Percentiles rank a stretch among this genome's conserved stretches.
Conservation (phyloP, 2,329 filamentous ascomycete genomes). For the Penicillium glabrum region DNA sequence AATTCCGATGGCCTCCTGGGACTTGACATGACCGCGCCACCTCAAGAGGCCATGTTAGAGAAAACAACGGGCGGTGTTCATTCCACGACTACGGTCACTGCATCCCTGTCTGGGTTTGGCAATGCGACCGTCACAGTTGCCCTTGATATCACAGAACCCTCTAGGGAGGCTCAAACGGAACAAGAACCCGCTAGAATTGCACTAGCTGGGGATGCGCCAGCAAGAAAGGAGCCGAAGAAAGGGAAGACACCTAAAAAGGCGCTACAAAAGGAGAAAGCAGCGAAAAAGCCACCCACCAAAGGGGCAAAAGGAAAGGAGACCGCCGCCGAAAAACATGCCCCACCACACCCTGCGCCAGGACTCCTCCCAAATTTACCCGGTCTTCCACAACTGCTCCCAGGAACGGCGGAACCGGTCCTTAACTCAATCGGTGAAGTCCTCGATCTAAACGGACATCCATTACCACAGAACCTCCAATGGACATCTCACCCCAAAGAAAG, state of each 20-base stretch:
- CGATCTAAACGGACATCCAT: background rate
- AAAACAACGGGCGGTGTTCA: background rate
- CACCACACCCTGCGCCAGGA: background rate
- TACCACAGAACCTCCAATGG: conserved; percentile 18
- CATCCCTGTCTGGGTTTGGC: background rate
- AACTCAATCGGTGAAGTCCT: conserved; percentile 8
- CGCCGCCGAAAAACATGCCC: background rate
- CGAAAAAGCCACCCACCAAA: background rate
- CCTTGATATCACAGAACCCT: background rate
- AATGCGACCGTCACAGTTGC: background rate
- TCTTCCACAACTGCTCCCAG: conserved; percentile 11
- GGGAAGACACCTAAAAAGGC: background rate
- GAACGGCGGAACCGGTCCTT: conserved; percentile 9
- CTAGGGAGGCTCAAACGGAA: background rate
- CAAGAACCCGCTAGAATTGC: background rate
- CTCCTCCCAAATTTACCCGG: background rate
- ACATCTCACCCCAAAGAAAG: conserved; percentile 20
- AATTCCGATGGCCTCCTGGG: conserved; percentile 7
- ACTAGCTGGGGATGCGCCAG: background rate
- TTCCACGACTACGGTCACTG: background rate
- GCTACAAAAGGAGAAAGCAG: background rate
- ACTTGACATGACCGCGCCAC: background rate
- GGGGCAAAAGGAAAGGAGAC: background rate
- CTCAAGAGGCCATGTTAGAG: background rate
- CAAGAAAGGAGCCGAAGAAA: background rate